A percentile compares a stretch with the other conserved stretches of the same genome.
phyloP scores from a whole-genome alignment of 352 stramenopile genomes.

The Globisporangium abappressorium region DNA sequence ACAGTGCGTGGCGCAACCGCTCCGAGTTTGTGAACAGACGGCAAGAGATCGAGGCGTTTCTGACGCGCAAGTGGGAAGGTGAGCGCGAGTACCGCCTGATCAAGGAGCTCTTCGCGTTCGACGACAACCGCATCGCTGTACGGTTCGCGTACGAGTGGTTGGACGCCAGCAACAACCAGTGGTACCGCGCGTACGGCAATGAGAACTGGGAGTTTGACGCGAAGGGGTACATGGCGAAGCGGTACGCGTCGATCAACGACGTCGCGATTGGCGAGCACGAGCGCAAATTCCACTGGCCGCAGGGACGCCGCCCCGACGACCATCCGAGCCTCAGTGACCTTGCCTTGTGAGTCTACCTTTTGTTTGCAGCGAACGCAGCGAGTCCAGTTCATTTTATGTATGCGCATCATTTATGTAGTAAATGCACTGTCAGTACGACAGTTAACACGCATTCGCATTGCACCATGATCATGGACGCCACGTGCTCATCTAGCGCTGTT shows the following conservation, averaged over 20 bases:
- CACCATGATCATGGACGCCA: too few relatives aligned
- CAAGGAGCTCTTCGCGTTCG: constrained; percentile 87
- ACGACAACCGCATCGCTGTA: constrained; percentile 83
- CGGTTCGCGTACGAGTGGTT: constrained; percentile 88
- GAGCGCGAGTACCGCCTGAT: constrained; percentile 87
- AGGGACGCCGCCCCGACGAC: constrained; percentile 48
- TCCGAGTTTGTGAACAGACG: constrained; percentile 76
- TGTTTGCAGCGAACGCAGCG: not conserved
- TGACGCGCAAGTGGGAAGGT: constrained; percentile 67
- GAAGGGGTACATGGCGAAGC: constrained; percentile 77
- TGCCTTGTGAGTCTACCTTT: constrained; percentile 19
- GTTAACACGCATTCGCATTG: too few relatives aligned
- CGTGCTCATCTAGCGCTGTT: too few relatives aligned
- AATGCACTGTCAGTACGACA: not conserved
- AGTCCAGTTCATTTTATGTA: too few relatives aligned
- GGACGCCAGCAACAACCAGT: constrained; percentile 47
- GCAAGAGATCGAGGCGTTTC: constrained; percentile 71
- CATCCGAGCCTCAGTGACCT: constrained; percentile 38
- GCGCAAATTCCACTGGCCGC: constrained; percentile 61
- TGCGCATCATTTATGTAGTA: not conserved
- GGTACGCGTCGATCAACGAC: constrained; percentile 88
- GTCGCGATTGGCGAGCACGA: constrained; percentile 67
- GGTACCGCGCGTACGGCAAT: constrained; percentile 85
- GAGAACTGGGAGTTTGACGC: constrained; percentile 90
- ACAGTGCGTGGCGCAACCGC: constrained; percentile 87